Evolutionary conservation across 75 land plant genomes (phyloP).

Genomic region (Pinus taeda): DNA sequence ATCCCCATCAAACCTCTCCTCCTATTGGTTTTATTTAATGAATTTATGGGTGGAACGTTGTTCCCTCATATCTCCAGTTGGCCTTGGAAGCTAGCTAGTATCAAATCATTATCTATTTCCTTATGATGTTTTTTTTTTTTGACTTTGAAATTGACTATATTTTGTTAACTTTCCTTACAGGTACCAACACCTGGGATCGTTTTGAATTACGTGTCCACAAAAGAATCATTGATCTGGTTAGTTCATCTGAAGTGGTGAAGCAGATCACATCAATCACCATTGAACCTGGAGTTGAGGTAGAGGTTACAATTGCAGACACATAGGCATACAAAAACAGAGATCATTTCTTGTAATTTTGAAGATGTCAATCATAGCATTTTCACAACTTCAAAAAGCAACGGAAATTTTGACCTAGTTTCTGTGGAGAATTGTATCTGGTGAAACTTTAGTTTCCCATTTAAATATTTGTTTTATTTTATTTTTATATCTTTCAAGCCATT

Average conservation of each 20-base stretch:
- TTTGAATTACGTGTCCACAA: constrained; percentile 58
- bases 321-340: neutral
- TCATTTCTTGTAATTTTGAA: neutral
- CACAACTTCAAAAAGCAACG: neutral
- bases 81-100: neutral
- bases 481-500: neutral
- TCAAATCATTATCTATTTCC: neutral
- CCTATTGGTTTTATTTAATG: neutral
- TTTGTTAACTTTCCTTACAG: constrained; percentile 12
- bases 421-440: neutral
- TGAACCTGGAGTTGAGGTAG: constrained; percentile 63
- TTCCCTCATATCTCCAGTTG: neutral
- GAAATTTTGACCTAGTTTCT: neutral
- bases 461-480: neutral
- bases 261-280: constrained; percentile 67
- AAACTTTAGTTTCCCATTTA: neutral
- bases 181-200: constrained; percentile 65
- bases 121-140: neutral
- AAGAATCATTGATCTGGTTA: constrained; percentile 56
- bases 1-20: neutral
- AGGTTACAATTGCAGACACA: constrained; percentile 48
- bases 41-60: neutral
- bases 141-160: neutral
- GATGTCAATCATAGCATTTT: neutral
- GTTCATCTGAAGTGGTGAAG: constrained; percentile 59